Evolutionary conservation across 345 rosid species (phyloP).

Genomic region (Eucalyptus lansdowneana): DNA sequence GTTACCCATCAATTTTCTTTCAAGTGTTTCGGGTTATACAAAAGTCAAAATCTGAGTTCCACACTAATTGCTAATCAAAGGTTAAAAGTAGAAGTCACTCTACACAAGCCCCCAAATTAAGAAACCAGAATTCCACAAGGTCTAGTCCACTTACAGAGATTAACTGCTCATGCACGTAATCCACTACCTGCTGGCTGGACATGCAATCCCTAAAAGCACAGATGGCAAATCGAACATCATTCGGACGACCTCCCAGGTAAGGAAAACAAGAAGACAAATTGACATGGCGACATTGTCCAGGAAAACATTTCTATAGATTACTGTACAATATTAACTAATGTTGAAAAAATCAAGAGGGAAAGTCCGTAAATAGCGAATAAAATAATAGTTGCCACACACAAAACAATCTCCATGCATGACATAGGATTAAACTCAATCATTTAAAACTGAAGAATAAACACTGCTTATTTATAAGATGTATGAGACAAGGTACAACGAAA

Average conservation of each 20-base stretch:
- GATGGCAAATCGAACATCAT: not conserved
- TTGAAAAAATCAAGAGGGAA: not conserved
- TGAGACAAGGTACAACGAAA: not conserved
- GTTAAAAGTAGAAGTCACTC: not conserved
- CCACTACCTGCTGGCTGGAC: conserved; percentile 96
- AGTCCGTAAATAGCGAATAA: not conserved
- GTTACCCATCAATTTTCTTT: not conserved
- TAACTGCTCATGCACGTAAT: conserved; percentile 74
- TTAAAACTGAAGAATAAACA: not conserved
- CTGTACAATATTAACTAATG: not conserved
- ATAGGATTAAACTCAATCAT: not conserved
- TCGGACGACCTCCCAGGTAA: not conserved
- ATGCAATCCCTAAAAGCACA: conserved; percentile 78
- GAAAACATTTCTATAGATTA: not conserved
- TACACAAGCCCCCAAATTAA: not conserved
- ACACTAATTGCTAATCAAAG: not conserved
- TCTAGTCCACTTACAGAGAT: conserved; percentile 23
- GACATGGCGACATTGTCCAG: not conserved
- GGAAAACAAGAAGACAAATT: not conserved
- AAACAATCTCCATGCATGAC: not conserved
- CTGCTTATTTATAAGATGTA: not conserved
- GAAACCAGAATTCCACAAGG: not conserved
- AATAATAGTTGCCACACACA: not conserved
- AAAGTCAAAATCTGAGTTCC: not conserved
- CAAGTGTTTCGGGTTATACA: not conserved